Evolutionary conservation across 768 basidiomycete species (phyloP).

Genomic region (Russula emetica): DNA sequence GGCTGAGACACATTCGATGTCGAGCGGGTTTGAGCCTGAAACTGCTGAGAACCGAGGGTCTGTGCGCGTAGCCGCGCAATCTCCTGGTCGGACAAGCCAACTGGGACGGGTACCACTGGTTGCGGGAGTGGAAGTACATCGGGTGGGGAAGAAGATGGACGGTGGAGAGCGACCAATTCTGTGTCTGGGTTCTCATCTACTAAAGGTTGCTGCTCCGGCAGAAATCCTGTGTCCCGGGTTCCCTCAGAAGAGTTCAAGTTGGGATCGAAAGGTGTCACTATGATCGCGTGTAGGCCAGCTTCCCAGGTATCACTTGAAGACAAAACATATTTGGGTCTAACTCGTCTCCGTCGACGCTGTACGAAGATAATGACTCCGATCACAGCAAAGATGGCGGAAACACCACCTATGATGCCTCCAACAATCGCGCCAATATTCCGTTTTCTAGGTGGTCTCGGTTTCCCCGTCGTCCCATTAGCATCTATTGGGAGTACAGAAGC

Average conservation of each 20-base stretch:
- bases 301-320: not conserved
- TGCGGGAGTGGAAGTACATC: too few relatives aligned
- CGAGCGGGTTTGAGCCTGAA: not conserved
- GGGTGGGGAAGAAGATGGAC: not conserved
- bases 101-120: not conserved
- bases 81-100: conserved; percentile 18
- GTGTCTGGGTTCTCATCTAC: not conserved
- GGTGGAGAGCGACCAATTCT: not conserved
- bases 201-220: not conserved
- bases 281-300: not conserved
- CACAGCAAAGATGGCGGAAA: conserved; percentile 4
- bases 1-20: not conserved
- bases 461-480: not conserved
- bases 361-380: conserved; percentile 8
- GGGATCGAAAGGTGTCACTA: conserved; percentile 5
- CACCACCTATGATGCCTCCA: conserved; percentile 22
- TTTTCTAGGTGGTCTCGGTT: not conserved
- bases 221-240: not conserved
- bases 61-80: conserved; percentile 13
- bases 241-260: not conserved
- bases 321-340: not conserved
- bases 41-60: not conserved
- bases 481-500: conserved; percentile 1
- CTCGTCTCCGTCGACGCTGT: conserved; percentile 11
- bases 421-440: conserved; percentile 14